Evolutionary conservation across 2,329 filamentous ascomycete species (phyloP), one percentile per base, ranked within the genome.

Genomic region (Trematosphaeria pertusa): DNA sequence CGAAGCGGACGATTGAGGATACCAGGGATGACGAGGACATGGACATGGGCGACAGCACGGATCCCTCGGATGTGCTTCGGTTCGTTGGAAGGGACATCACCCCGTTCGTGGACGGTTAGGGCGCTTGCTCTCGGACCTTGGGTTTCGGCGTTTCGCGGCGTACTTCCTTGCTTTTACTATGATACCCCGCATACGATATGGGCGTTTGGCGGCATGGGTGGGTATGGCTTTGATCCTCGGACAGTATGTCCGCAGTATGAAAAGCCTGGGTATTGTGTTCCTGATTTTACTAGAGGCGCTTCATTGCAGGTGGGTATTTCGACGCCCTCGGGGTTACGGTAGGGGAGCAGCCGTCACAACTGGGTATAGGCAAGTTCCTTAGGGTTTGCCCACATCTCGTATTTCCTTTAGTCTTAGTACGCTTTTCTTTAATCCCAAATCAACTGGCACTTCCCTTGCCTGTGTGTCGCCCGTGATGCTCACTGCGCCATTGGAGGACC

Each of bases 1-100:
- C 43, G 6, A 72, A 72, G 53, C 57, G 69, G 14, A 47, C 54
- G 1, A 61, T 71, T 12, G 62, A 67, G 8, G 54, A 65, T 6
- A 62, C 54, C 19, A 49, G 44, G 8, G 57, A 63, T 15, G 58
- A 67, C 14, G 66, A 69, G 8, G 65, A 70, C 22, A 49, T 62
- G 19, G 62, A 66, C n/a, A 67, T 72, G 67, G 65, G 58, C 3
- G 55, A 58, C 19, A 55, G 43, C 4, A 33, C 54, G 38, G 59
- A 68, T 24, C 48, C 57, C 6, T 64, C 62, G 10, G 67, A 72
- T 42, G 52, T 55, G 18, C 61, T 66, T 4, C 66, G 69, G 4
- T 72, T 72, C 37, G 31, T 48, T 5, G 64, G 59, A 4, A 50
- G 65, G 28, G 62, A 61, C 32, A 48, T 54, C 19, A 62, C 61